Evolutionary conservation across 768 basidiomycete genomes (phyloP).

Genomic region (Rhizopogon roseolus): DNA sequence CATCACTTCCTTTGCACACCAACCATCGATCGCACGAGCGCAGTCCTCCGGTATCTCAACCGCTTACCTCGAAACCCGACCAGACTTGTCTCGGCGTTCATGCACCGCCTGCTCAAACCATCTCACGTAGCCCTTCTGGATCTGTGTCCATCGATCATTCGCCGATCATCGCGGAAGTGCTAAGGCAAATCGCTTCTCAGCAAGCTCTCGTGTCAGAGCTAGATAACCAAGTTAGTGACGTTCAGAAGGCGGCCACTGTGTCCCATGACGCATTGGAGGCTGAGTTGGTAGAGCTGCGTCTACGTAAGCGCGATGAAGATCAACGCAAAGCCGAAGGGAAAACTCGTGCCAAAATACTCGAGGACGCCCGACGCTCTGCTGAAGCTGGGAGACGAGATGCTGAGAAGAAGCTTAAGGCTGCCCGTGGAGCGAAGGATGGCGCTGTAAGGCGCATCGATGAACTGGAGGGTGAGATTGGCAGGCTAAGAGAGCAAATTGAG

Average conservation of each 20-base stretch:
- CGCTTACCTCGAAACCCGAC: constrained; percentile 15
- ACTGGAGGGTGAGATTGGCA: constrained; percentile 57
- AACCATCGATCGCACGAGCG: constrained; percentile 30
- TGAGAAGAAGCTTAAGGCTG: constrained; percentile 81
- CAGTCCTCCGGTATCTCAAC: constrained; percentile 19
- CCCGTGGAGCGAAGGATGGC: constrained; percentile 58
- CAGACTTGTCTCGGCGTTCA: constrained; percentile 23
- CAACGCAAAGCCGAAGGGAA: constrained; percentile 72
- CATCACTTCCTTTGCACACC: constrained; percentile 70
- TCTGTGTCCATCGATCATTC: constrained; percentile 49
- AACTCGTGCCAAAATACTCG: constrained; percentile 75
- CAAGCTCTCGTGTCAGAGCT: constrained; percentile 64
- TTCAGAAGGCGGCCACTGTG: constrained; percentile 48
- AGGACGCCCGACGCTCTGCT: constrained; percentile 81
- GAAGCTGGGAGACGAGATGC: constrained; percentile 79
- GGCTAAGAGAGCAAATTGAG: constrained; percentile 46
- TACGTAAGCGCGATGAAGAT: constrained; percentile 81
- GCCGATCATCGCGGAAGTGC: constrained; percentile 67
- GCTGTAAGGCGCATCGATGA: constrained; percentile 52
- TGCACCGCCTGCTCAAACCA: constrained; percentile 18
- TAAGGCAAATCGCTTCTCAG: constrained; percentile 64
- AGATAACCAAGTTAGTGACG: constrained; percentile 63
- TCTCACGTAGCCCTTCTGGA: constrained; percentile 19
- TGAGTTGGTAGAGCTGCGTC: constrained; percentile 70
- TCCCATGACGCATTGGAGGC: constrained; percentile 62